Base-by-base conservation (phyloP, 73 alveolate species). In the Uronychia setigera region DNA sequence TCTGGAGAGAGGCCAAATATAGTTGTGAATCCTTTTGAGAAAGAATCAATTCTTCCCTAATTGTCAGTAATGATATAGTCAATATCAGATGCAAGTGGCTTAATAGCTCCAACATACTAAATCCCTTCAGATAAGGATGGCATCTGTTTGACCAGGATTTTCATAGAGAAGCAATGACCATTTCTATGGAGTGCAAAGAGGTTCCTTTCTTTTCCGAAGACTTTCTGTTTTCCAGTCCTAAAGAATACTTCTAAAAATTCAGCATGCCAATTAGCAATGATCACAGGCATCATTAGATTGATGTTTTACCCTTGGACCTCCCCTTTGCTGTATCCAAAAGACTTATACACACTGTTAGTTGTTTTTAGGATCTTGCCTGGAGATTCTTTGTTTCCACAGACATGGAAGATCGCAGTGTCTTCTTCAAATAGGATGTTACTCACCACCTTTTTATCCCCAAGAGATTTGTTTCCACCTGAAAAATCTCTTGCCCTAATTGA, bases 171-270 rank as follows among this genome's bases (percentile, higher is more conserved):
- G 84, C 92, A 86, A 33, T 86, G 88, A 26, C 92, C 92, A 60
- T 86, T 80, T 79, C 92, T 79, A 60, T 86, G 92, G 29, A 85
- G 74, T 1, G 92, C 92, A 79, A 86, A 86, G 1, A 86, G 85
- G 0, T 78, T 59, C 46, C 92, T 86, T 33, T 86, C 92, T 1
- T 35, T 58, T 25, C 76, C 58, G 79, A 86, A 79, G 5, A 86
- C 76, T 0, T 33, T 83, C 78, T 86, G 76, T 34, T 85, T 78
- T 0, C 92, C 92, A 31, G 92, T 86, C 35, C 84, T 86, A 31
- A 86, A 86, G 84, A 79, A 86, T 34, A 84, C 57, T 74, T 86
- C 92, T 88, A 86, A 57, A 57, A 86, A 86, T 25, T 86, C 92
- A 1, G 84, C 35, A 33, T 86, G 92, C 33, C 76, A 79, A 31